Conservation (phyloP, 2,329 filamentous ascomycete species). For the Sordariomycetes sp. region DNA sequence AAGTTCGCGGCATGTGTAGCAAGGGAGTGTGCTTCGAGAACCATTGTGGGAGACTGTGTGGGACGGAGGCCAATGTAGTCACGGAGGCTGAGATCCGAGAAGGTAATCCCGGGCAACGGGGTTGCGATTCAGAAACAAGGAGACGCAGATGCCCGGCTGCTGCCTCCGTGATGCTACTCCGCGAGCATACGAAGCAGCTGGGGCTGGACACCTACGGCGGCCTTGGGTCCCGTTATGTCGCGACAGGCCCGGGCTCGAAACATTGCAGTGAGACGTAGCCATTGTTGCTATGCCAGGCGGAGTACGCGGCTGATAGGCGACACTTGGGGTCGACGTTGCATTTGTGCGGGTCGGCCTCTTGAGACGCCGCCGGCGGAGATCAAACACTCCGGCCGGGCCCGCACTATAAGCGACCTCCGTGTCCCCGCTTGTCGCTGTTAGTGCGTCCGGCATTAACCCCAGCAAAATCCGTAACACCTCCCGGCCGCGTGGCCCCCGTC, state of each 20-base stretch:
- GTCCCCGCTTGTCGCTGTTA: not conserved
- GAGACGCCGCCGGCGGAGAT: conserved; percentile 3
- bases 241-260: not conserved
- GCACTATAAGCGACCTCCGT: not conserved
- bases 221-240: not conserved
- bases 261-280: not conserved
- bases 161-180: not conserved
- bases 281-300: not conserved
- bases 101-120: not conserved
- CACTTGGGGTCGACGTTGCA: not conserved
- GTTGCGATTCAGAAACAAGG: conserved; percentile 1
- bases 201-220: not conserved
- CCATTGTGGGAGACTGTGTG: not conserved
- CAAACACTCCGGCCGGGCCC: conserved; percentile 1
- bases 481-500: not conserved
- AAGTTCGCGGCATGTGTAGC: not conserved
- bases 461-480: not conserved
- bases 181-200: not conserved
- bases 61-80: not conserved
- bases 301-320: not conserved
- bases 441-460: not conserved
- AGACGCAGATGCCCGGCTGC: not conserved
- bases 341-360: not conserved
- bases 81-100: not conserved
- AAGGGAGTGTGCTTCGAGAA: conserved; percentile 3